Base-by-base conservation (phyloP, 441 rosid species). In the Adansonia rubrostipa region DNA sequence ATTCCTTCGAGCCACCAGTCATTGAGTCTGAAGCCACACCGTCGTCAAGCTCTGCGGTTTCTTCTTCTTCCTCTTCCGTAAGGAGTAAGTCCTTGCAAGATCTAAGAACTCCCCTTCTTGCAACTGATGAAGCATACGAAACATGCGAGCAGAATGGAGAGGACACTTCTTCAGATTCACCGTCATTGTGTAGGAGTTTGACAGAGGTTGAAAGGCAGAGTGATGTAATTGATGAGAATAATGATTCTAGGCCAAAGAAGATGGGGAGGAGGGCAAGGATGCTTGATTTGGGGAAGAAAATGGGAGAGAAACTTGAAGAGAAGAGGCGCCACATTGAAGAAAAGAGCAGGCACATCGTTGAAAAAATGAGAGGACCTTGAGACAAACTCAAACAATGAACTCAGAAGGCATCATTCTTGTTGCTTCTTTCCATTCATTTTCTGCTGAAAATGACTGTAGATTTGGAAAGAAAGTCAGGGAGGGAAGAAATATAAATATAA, bases 291-390 rank as follows among this genome's bases (percentile, higher is more conserved):
- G 89, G 92, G 80, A 93, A 92, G 91, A 96, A 92, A 85, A 86
- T 96, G 92, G 93, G 97, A 15, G 99, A 94, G 82, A 96, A 93
- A 86, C 66, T 96, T 0, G 99, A 94, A 80, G 97, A 95, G 87
- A 89, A 89, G 84, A 90, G 92, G 82, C 95, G 98, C 57, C 89
- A 89, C 64, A 82, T 96, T 9, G 99, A 96, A 87, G 97, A 92
- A 72, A 94, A 80, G 82, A 77, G 95, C 68, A 88, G 93, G 85
- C 84, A 82, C 81, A 84, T 96, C 60, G 98, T 92, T 70, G 98
- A 94, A 82, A 96, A 91, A 85, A 94, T 96, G 97, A 88, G 97
- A 81, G 97, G 88, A 24, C 90, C 91, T 17, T 85, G 83, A 82
- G 77, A 44, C 44, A 40, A 71, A 78, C 47, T 13, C 24, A 81